Evolutionary conservation across 176 grass and related monocot genomes (phyloP).

Genomic region (Elaeis guineensis): DNA sequence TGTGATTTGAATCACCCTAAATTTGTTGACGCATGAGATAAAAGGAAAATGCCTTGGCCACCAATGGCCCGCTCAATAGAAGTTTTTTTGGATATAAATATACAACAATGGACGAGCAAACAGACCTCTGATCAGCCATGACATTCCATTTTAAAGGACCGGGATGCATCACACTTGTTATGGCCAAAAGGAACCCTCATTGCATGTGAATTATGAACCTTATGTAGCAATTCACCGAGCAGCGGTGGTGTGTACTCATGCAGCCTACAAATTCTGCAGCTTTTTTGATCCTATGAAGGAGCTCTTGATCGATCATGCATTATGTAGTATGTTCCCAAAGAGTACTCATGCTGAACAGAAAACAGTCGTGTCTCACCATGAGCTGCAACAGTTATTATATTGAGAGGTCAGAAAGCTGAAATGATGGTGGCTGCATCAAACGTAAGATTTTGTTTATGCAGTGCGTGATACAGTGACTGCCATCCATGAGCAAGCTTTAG

Average conservation of each 20-base stretch:
- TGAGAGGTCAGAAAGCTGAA: not conserved
- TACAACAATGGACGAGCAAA: not conserved
- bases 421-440: too few species aligned
- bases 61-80: not conserved
- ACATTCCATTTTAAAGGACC: constrained; percentile 6
- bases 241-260: too few species aligned
- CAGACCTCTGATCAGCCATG: not conserved
- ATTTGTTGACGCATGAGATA: not conserved
- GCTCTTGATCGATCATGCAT: not conserved
- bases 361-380: constrained; percentile 9
- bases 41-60: not conserved
- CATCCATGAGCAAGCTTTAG: too few species aligned
- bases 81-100: constrained; percentile 3
- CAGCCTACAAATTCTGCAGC: too few species aligned
- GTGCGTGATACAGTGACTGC: too few species aligned
- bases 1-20: too few species aligned
- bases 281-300: not conserved
- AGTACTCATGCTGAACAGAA: constrained; percentile 7
- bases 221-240: too few species aligned
- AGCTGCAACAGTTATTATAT: not conserved
- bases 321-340: not conserved
- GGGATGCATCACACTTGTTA: not conserved
- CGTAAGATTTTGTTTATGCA: too few species aligned
- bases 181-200: too few species aligned
- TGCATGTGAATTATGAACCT: too few species aligned